phyloP scores from a whole-genome alignment of 345 rosid species.

The Raphanus sativus region DNA sequence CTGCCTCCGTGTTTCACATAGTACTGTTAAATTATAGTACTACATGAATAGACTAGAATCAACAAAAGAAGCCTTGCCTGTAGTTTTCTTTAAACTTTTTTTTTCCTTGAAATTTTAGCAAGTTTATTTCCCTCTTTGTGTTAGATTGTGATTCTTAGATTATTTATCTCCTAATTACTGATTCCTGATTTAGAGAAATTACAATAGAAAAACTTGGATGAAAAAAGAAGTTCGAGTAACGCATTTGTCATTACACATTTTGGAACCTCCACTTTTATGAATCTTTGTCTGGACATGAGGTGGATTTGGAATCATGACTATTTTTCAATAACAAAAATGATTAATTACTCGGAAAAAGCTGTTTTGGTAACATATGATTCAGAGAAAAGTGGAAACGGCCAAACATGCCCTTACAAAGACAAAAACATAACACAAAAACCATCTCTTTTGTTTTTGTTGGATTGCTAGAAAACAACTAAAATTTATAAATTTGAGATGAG shows the following conservation, averaged over 20 bases:
- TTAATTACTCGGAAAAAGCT: constrained; percentile 11
- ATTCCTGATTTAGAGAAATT: neutral
- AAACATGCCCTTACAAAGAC: constrained; percentile 75
- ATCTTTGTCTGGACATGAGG: constrained; percentile 45
- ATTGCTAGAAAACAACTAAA: neutral
- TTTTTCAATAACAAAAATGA: constrained; percentile 1
- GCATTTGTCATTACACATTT: constrained; percentile 11
- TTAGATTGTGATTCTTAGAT: neutral
- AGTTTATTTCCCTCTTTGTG: neutral
- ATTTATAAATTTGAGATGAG: constrained; percentile 1
- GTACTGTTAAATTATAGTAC: neutral
- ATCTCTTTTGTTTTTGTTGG: constrained; percentile 40
- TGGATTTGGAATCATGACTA: constrained; percentile 53
- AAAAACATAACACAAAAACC: constrained; percentile 44
- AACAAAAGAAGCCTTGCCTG: neutral
- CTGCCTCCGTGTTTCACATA: no score
- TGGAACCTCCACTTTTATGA: constrained; percentile 39
- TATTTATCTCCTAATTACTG: neutral
- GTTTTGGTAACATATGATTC: constrained; percentile 47
- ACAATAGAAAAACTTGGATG: neutral
- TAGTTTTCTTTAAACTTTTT: neutral
- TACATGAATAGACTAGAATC: neutral
- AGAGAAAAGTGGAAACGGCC: constrained; percentile 46
- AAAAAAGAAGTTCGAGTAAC: constrained; percentile 31
- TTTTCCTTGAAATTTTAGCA: neutral